These are phyloP conservation scores for Entomophthora muscae DNA, from an alignment of 371 early-diverging fungal species.

Conservation along the genomic window DNA sequence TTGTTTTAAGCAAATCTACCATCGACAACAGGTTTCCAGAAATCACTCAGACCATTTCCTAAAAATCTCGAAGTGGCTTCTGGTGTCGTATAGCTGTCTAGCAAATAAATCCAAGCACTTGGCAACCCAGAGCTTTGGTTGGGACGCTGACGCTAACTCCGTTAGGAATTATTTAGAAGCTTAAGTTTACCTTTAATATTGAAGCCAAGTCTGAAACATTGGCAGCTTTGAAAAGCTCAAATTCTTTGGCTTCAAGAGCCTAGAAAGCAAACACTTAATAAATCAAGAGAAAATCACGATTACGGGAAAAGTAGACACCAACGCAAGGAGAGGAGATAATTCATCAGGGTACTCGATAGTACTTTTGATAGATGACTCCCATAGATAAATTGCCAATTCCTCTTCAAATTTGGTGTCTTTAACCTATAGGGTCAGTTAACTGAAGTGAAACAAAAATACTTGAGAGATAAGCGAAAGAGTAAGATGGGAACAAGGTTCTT, in stretches of 20 bases:
- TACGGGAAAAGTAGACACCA: not conserved
- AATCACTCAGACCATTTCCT: conserved; percentile 33
- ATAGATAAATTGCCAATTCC: not conserved
- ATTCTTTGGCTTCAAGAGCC: not conserved
- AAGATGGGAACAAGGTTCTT: conserved; percentile 20
- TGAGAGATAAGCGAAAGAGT: not conserved
- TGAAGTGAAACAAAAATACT: conserved; percentile 13
- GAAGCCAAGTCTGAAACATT: not conserved
- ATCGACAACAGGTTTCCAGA: conserved; percentile 68
- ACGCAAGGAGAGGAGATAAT: not conserved
- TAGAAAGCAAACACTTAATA: not conserved
- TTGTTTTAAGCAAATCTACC: no score
- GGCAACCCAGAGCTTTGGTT: not conserved
- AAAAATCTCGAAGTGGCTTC: not conserved
- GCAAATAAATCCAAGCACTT: not conserved
- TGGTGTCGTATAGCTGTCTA: not conserved
- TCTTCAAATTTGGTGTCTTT: not conserved
- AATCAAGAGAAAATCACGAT: not conserved
- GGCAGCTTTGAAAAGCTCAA: not conserved
- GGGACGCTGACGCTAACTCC: not conserved
- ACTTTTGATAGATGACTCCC: not conserved
- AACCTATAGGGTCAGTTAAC: not conserved
- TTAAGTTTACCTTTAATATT: not conserved
- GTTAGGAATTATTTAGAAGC: not conserved
- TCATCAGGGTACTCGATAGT: not conserved